Conservation (phyloP, 768 basidiomycete genomes). For the Lenzites betulinus region DNA sequence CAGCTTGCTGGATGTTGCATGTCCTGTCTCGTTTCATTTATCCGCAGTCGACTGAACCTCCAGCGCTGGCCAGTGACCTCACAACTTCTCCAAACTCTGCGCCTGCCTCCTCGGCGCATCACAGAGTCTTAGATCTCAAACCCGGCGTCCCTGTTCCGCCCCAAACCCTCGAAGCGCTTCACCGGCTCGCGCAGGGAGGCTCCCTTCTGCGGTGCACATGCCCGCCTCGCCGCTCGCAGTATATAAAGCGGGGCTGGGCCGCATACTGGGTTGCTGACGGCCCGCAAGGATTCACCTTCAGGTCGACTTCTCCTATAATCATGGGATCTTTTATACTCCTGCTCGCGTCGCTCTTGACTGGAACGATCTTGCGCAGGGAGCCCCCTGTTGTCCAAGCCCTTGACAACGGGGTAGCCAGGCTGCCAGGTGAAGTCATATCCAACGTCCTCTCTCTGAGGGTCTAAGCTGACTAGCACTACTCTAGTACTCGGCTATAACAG, state of each 20-base stretch:
- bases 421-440: conserved; percentile 34
- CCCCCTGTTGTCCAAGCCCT: conserved; percentile 8
- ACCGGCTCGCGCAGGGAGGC: too few relatives aligned
- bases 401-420: conserved; percentile 35
- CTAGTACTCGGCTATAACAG: conserved; percentile 67
- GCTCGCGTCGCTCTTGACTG: conserved; percentile 10
- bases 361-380: conserved; percentile 1
- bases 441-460: not conserved
- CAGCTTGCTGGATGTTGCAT: too few relatives aligned
- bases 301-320: not conserved
- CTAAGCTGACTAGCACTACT: not conserved
- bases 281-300: not conserved
- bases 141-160: too few relatives aligned
- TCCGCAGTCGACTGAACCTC: too few relatives aligned
- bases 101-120: too few relatives aligned
- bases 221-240: not conserved
- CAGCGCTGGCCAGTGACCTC: too few relatives aligned
- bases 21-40: too few relatives aligned
- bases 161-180: too few relatives aligned
- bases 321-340: conserved; percentile 11
- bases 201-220: not conserved
- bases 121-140: too few relatives aligned
- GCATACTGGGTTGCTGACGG: not conserved
- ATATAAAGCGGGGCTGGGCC: not conserved
- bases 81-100: too few relatives aligned